phyloP scores from a whole-genome alignment of 1,139 yeast genomes.

The Taphrina pruni region DNA sequence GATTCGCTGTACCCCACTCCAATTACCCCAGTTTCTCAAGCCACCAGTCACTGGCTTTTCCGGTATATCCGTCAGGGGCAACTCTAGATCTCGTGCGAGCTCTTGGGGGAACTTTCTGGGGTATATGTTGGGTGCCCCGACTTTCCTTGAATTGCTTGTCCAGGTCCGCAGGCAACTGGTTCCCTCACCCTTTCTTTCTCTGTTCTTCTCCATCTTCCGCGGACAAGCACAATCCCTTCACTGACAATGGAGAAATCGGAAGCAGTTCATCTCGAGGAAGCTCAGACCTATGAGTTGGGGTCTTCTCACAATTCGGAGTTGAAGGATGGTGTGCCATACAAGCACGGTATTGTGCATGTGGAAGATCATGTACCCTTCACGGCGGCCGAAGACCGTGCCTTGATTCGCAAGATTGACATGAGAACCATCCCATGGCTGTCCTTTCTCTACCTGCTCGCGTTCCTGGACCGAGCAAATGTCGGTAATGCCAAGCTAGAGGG shows the following conservation, averaged over 20 bases:
- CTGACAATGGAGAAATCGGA: conserved; percentile 8
- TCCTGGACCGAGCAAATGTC: conserved; percentile 66
- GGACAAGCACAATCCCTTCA: neutral
- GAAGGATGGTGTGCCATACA: conserved; percentile 3
- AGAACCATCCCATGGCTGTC: conserved; percentile 64
- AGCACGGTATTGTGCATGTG: neutral
- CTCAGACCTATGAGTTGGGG: conserved; percentile 3
- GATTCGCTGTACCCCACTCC: neutral
- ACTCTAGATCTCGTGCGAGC: neutral
- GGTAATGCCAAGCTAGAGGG: conserved; percentile 68
- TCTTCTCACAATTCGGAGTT: conserved; percentile 9
- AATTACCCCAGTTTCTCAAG: neutral
- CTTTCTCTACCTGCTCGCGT: conserved; percentile 63
- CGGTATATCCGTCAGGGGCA: neutral
- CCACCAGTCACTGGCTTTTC: conserved; percentile 1
- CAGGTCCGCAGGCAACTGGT: neutral
- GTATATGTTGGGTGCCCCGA: conserved; percentile 1
- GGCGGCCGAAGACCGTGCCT: conserved; percentile 25
- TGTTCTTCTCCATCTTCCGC: neutral
- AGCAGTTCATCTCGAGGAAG: conserved; percentile 11
- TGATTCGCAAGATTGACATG: conserved; percentile 54
- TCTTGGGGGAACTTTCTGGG: neutral
- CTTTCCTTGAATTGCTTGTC: neutral
- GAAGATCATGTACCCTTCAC: conserved; percentile 35
- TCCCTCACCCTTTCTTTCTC: neutral